Evolutionary conservation across 2,329 filamentous ascomycete genomes (phyloP).

Genomic region (Coniella vitis): DNA sequence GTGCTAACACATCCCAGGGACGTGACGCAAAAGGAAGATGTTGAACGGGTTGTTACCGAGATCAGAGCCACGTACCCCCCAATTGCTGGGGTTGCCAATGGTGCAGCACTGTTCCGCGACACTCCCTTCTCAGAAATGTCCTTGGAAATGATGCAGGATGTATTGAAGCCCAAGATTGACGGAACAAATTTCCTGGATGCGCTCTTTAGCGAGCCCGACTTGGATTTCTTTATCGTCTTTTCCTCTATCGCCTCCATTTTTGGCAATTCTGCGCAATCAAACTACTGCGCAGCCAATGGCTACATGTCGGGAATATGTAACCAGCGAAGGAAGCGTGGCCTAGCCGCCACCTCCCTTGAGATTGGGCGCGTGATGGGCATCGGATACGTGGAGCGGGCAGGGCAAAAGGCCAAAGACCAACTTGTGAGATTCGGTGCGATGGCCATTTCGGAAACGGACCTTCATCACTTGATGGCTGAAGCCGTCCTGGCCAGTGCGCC

Average conservation of each 20-base stretch:
- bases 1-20: not conserved
- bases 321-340: constrained; percentile 23
- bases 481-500: constrained; percentile 18
- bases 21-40: constrained; percentile 10
- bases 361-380: constrained; percentile 25
- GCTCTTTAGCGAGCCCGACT: not conserved
- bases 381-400: constrained; percentile 23
- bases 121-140: constrained; percentile 12
- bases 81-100: constrained; percentile 19
- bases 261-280: constrained; percentile 24
- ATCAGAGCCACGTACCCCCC: not conserved
- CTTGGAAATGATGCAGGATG: constrained; percentile 8
- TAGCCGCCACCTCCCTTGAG: constrained; percentile 26
- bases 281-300: constrained; percentile 30
- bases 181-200: constrained; percentile 18
- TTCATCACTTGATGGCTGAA: constrained; percentile 36
- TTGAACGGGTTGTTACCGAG: constrained; percentile 7
- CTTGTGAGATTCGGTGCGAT: constrained; percentile 1
- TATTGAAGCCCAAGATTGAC: constrained; percentile 15
- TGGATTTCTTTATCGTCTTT: constrained; percentile 33
- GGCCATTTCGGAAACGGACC: constrained; percentile 27
- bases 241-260: constrained; percentile 28
- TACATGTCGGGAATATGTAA: constrained; percentile 27
- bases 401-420: not conserved
- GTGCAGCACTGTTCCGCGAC: constrained; percentile 20